Conservation (phyloP, 441 rosid species). For the Gossypium gossypioides region DNA sequence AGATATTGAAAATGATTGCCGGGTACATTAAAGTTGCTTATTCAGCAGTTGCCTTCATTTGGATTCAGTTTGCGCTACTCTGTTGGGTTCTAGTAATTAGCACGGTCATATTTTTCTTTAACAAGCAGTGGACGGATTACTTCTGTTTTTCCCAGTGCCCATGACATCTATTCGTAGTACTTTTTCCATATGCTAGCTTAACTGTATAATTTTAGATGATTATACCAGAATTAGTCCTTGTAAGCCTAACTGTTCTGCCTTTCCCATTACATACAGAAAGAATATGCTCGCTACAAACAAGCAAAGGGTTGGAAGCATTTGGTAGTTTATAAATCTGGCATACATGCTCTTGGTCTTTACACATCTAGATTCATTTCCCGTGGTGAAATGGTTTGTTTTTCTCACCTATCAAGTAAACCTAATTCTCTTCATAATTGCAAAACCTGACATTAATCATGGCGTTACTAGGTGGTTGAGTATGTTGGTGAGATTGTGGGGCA, state of each 20-base stretch:
- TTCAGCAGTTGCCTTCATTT: not conserved
- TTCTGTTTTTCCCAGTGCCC: not conserved
- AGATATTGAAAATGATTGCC: conserved; percentile 34
- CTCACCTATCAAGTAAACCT: conserved; percentile 4
- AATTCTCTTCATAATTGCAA: conserved; percentile 8
- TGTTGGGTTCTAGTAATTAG: not conserved
- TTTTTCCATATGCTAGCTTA: not conserved
- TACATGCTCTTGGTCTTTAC: conserved; percentile 58
- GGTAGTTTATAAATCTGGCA: conserved; percentile 55
- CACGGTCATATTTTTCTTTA: not conserved
- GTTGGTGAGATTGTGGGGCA: conserved; percentile 48
- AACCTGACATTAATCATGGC: conserved; percentile 6
- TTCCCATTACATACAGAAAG: conserved; percentile 35
- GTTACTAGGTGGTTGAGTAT: conserved; percentile 47
- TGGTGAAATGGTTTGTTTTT: conserved; percentile 44
- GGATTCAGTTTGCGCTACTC: not conserved
- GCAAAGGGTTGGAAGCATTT: conserved; percentile 42
- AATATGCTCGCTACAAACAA: conserved; percentile 46
- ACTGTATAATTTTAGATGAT: not conserved
- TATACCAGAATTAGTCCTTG: not conserved
- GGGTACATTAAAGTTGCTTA: conserved; percentile 23
- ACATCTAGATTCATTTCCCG: conserved; percentile 42
- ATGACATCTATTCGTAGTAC: not conserved
- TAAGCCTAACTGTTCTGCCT: not conserved
- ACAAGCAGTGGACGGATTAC: not conserved